Evolutionary conservation across 305 asterid genomes (phyloP), one percentile per base, ranked within the genome.

Genomic region (Solanum hybrid): DNA sequence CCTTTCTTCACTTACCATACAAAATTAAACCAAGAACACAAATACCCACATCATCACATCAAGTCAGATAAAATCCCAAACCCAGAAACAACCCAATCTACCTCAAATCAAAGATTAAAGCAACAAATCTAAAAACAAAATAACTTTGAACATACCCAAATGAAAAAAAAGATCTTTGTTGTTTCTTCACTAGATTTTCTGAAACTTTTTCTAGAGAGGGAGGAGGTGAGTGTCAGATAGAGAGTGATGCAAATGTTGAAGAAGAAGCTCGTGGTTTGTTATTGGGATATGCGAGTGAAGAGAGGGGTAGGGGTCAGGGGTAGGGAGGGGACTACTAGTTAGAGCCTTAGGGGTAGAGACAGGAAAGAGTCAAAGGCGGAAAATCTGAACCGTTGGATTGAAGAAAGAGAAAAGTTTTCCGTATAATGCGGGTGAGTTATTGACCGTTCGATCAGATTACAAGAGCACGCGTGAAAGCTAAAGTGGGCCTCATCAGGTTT

Each of bases 401-500:
- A 51, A 51, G 90, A 90, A 88, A 82, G 90, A 80, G 86, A 76
- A 90, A 90, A 72, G 89, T 89, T 92, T 93, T 95, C 98, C 96
- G 95, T 91, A 92, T 92, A 91, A 92, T 90, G 92, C 95, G 97
- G 95, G 90, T 90, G 89, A 92, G 86, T 41, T 89, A 75, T 81
- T 87, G 92, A 88, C 90, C 96, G 96, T 95, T 61, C 90, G 98
- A 96, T 96, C 39, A 26, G 29, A 89, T 20, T 85, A 57, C 32
- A 20, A 57, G 90, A 95, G 97, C 98, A 96, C 97, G 97, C 98
- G 97, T 95, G 97, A 93, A 29, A 80, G 91, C 61, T 76, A 73
- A 92, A 92, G 89, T 79, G 93, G 93, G 90, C 92, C 92, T 92
- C 96, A 92, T 94, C 94, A 90, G 95, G 95, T 95, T 95, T 95